A percentile compares a stretch with the other conserved stretches of the same genome.
phyloP scores from a whole-genome alignment of 257 asterid species.

The Cordia subcordata region DNA sequence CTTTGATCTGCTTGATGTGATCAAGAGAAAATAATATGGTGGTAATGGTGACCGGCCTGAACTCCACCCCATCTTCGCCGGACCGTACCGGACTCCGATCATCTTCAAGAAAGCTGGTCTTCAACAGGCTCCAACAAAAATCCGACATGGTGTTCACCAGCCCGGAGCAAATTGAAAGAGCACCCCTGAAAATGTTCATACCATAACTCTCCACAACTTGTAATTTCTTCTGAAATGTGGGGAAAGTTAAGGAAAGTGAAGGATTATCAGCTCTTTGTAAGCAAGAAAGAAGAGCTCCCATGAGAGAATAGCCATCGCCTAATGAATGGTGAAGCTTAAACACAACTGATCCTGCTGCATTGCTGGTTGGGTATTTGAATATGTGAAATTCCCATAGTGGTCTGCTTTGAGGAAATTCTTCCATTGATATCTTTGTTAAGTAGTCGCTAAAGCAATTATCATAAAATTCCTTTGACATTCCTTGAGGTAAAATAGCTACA shows the following conservation, averaged over 20 bases:
- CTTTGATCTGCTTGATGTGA: slow-evolving; percentile 21
- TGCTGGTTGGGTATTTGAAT: slow-evolving; percentile 47
- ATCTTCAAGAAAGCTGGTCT: slow-evolving; percentile 17
- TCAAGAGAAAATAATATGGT: slow-evolving; percentile 15
- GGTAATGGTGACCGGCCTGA: slow-evolving; percentile 9
- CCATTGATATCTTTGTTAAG: slow-evolving; percentile 41
- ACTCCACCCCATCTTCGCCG: slow-evolving; percentile 17
- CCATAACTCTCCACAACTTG: not conserved
- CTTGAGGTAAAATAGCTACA: slow-evolving; percentile 29
- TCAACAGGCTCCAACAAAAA: slow-evolving; percentile 22
- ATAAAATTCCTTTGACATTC: slow-evolving; percentile 34
- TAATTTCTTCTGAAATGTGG: slow-evolving; percentile 15
- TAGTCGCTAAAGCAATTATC: slow-evolving; percentile 39
- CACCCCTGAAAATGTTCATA: not conserved
- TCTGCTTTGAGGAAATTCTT: slow-evolving; percentile 25
- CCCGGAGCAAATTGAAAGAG: not conserved
- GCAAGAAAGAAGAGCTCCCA: slow-evolving; percentile 82
- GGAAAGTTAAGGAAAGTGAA: slow-evolving; percentile 43
- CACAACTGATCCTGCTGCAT: slow-evolving; percentile 34
- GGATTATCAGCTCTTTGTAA: slow-evolving; percentile 57
- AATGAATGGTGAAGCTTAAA: slow-evolving; percentile 72
- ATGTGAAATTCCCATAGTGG: slow-evolving; percentile 81
- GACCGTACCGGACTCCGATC: slow-evolving; percentile 21
- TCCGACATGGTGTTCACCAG: slow-evolving; percentile 5
- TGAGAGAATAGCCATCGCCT: slow-evolving; percentile 69